These are phyloP conservation scores for Colletotrichum graminicola DNA, from an alignment of 2,329 filamentous ascomycete genomes.

Conservation along the genomic window DNA sequence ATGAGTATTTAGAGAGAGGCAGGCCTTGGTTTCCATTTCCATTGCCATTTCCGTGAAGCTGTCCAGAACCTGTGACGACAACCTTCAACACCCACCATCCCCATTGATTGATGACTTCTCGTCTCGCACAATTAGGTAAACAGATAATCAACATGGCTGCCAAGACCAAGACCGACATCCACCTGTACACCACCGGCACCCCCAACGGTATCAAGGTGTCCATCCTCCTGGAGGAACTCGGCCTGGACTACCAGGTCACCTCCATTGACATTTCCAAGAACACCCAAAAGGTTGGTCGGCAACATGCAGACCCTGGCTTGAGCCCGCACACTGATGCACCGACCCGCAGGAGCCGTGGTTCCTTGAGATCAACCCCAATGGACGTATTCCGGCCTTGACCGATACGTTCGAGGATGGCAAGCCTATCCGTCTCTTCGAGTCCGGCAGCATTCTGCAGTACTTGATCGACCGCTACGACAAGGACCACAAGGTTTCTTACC, in stretches of 20 bases:
- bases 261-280: conserved; percentile 80
- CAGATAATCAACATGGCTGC: conserved; percentile 55
- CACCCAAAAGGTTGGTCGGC: conserved; percentile 42
- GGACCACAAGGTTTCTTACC: conserved; percentile 86
- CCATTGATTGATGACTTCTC: conserved; percentile 30
- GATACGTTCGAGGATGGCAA: conserved; percentile 82
- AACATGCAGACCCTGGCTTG: conserved; percentile 7
- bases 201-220: conserved; percentile 93
- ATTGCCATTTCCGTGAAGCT: background rate
- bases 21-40: background rate
- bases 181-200: conserved; percentile 84
- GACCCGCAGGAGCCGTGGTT: conserved; percentile 77
- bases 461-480: conserved; percentile 84
- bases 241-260: conserved; percentile 80
- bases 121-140: conserved; percentile 28
- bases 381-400: conserved; percentile 88
- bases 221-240: conserved; percentile 87
- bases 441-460: conserved; percentile 86
- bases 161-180: conserved; percentile 70
- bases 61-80: background rate
- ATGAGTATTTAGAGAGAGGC: conserved; percentile 29
- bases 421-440: conserved; percentile 83
- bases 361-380: conserved; percentile 91
- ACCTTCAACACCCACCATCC: conserved; percentile 1
- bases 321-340: background rate